Evolutionary conservation across 257 asterid genomes (phyloP), one percentile per base, ranked within the genome.

Genomic region (Knoxia roxburghii): DNA sequence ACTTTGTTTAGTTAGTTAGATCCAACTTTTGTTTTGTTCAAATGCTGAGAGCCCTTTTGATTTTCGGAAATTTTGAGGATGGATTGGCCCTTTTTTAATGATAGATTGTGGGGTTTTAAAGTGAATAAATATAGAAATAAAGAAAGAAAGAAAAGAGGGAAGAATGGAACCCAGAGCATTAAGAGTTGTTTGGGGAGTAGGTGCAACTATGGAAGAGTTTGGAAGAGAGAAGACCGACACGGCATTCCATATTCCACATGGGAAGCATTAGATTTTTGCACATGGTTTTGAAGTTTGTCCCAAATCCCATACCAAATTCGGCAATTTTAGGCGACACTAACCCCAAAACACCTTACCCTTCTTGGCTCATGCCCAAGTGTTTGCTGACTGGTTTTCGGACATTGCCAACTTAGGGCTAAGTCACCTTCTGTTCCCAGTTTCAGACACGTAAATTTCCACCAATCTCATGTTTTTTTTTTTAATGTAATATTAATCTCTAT

Each of bases 341-440:
- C 71, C 61, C 45, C 17, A 33, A 41, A 7, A 23, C 26, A 21
- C 39, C 9, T 71, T 71, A n/a, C 73, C 51, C 32, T 26, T 71
- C 62, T 65, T 27, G 64, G 53, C 11, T 49, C 13, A 6, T 3
- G 32, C 17, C 71, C 71, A 46, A 68, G 63, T 55, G 60, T 24
- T 32, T 24, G 70, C 65, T 61, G 76, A 76, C 77, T 76, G 65
- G 70, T 49, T 56, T 41, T 40, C n/a, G n/a, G 57, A 46, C 73
- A 61, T 70, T 73, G 61, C 72, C 72, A 72, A 64, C 67, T n/a
- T 32, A 27, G 70, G 72, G 66, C 52, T 15, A 14, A 27, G 6
- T 46, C 69, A 58, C 30, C 48, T 13, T 52, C 49, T 33, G 6
- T 48, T 21, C 51, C 15, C 20, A 37, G 10, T 49, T 68, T 14